Evolutionary conservation across 2,329 filamentous ascomycete genomes (phyloP), one percentile per base, ranked within the genome.

Genomic region (Fusarium liriodendri): DNA sequence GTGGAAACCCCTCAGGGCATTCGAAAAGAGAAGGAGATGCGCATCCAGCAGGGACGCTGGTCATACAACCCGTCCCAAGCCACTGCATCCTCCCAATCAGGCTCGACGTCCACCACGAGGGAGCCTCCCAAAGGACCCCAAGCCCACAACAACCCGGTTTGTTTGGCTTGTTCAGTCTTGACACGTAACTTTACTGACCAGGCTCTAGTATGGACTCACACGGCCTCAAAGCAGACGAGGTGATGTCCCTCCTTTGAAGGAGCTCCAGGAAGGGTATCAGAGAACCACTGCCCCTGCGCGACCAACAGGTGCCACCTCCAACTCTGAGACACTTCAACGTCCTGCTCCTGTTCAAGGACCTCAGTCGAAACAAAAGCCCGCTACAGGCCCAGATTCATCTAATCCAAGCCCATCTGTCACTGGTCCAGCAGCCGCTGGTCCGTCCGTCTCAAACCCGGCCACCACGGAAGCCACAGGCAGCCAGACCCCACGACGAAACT

Each of bases 241-340:
- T 2, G 76, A 77, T 13, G 20, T 77, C 5, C 67, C 62, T 2
- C 69, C 73, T 4, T 9, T 64, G 11, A 37, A 32, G 25, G 47
- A 52, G 25, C 25, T 52, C 25, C 47, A 29, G 22, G 14, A 14
- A 29, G 27, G 47, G 27, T 32, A 52, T 29, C 47, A 32, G 27
- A 52, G 25, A 29, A 18, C 27, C 27, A 18, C 18, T n/a, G 18
- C 27, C 6, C 29, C 40, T 13, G 16, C 18, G 4, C 29, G 52
- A 5, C 13, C 20, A 14, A 37, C 27, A n/a, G 42, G 8, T 29
- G 27, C 25, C 47, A 14, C 27, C 18, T 22, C 32, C 14, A 35
- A 25, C 22, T n/a, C 33, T 11, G 54, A 38, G 25, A 18, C 54
- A 4, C 14, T 37, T 13, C 54, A 58, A 38, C 22, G 14, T 8